These are phyloP conservation scores for Carex littledalei DNA, from an alignment of 176 grass and related monocot genomes.

Conservation along the genomic window DNA sequence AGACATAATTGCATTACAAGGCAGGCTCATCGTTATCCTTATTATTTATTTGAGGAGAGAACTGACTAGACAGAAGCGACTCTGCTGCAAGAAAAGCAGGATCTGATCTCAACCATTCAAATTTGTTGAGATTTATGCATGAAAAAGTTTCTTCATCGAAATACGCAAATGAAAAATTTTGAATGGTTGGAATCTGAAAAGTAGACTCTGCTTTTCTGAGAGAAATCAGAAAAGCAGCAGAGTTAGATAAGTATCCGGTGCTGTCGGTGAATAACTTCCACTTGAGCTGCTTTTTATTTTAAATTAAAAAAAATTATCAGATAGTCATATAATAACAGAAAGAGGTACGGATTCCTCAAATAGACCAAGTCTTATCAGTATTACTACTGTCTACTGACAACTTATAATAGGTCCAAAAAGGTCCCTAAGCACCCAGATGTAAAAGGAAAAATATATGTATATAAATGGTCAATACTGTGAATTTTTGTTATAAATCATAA, in stretches of 20 bases:
- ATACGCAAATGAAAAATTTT: no score
- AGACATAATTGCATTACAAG: slow-evolving; percentile 9
- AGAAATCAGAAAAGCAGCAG: no score
- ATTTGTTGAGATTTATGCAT: no score
- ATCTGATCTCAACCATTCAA: no score
- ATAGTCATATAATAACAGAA: not conserved
- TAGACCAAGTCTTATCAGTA: not conserved
- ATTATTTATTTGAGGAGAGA: slow-evolving; percentile 39
- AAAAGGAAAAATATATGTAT: not conserved
- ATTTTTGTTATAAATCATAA: no score
- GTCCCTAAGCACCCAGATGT: not conserved
- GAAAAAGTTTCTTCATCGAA: no score
- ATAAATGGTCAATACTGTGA: not conserved
- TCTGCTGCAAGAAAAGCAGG: no score
- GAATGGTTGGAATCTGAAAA: no score
- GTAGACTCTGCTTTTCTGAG: no score
- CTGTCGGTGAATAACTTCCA: slow-evolving; percentile 85
- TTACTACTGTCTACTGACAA: not conserved
- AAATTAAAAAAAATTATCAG: not conserved
- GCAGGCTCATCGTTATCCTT: slow-evolving; percentile 42
- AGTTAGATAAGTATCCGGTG: slow-evolving; percentile 38
- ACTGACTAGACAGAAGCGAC: slow-evolving; percentile 30
- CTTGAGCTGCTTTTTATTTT: slow-evolving; percentile 49
- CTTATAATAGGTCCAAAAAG: not conserved
- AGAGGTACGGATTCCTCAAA: not conserved